Evolutionary conservation across 352 stramenopile species (phyloP), one percentile per base, ranked within the genome.

Genomic region (Pythium chondricola): DNA sequence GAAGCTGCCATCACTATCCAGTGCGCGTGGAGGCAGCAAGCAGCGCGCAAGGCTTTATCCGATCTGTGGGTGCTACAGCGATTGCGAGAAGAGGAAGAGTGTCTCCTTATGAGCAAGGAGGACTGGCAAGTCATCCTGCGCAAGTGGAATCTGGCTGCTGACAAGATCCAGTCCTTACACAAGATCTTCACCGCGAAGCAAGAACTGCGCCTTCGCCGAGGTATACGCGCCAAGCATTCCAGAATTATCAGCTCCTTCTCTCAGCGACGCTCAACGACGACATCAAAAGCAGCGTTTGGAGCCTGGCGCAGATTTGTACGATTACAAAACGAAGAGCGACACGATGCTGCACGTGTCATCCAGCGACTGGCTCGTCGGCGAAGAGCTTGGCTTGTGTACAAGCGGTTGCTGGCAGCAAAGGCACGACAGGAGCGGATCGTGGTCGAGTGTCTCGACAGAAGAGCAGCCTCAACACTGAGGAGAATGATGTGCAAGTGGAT

Each of bases 141-240:
- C 14, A 33, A 29, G 13, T 42, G 74, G 14, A 71, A 86, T 40
- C 51, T 58, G 8, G 65, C 67, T 5, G 71, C 75, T 9, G 37
- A 20, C 5, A 71, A 56, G 38, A 84, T 90, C 27, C 78, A 86
- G 61, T 66, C 64, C 0, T 41, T 90, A 6, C 61, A 77, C 38
- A 52, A 58, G 16, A 78, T 86, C 24, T 58, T 59, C 5, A 17
- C 44, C 18, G 61, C 68, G 20, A 54, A 61, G 31, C 60, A 61
- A 62, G 52, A 68, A 35, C 20, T 36, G 25, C 40, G 37, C 14
- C 37, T 60, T 16, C 57, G 50, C 11, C 31, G 45, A 6, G 48
- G 29, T 1, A 31, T 64, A n/a, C 42, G 39, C 17, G 17, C 11
- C 6, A 65, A 74, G 51, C 64, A 69, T 11, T 54, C 67, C 27